These are phyloP conservation scores for Beauveria rudraprayagi DNA, from an alignment of 2,329 filamentous ascomycete species.

Conservation along the genomic window DNA sequence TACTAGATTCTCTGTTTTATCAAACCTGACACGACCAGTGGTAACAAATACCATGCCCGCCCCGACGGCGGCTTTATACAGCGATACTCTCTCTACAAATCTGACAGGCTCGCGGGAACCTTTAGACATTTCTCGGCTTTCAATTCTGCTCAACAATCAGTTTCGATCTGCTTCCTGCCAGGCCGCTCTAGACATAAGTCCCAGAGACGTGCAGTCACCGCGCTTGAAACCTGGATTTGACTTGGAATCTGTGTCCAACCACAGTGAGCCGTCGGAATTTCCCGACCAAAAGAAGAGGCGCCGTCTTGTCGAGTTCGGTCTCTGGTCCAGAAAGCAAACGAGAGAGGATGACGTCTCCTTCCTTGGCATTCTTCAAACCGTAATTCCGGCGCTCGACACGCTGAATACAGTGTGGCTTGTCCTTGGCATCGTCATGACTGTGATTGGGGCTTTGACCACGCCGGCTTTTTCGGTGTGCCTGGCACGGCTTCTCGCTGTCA, in stretches of 20 bases:
- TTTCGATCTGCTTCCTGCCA: not conserved
- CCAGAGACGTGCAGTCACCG: not conserved
- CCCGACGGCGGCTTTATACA: not conserved
- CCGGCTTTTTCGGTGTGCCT: constrained; percentile 72
- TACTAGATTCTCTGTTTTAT: not conserved
- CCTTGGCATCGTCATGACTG: constrained; percentile 45
- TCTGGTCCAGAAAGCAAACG: not conserved
- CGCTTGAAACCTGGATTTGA: not conserved
- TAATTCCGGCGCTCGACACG: constrained; percentile 55
- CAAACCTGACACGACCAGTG: not conserved
- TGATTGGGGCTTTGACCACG: constrained; percentile 58
- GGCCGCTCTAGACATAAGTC: not conserved
- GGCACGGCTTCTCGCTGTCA: constrained; percentile 61
- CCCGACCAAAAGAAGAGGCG: not conserved
- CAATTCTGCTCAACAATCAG: not conserved
- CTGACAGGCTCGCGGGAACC: not conserved
- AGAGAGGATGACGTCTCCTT: not conserved
- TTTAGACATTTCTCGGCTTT: not conserved
- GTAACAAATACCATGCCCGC: not conserved
- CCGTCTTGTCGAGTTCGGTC: not conserved
- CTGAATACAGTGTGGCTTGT: constrained; percentile 48
- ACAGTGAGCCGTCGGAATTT: not conserved
- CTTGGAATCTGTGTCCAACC: not conserved
- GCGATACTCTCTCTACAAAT: not conserved
- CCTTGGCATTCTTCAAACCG: not conserved